Conservation (phyloP, 2,329 filamentous ascomycete species). For the Arthrobotrys musiformis region DNA sequence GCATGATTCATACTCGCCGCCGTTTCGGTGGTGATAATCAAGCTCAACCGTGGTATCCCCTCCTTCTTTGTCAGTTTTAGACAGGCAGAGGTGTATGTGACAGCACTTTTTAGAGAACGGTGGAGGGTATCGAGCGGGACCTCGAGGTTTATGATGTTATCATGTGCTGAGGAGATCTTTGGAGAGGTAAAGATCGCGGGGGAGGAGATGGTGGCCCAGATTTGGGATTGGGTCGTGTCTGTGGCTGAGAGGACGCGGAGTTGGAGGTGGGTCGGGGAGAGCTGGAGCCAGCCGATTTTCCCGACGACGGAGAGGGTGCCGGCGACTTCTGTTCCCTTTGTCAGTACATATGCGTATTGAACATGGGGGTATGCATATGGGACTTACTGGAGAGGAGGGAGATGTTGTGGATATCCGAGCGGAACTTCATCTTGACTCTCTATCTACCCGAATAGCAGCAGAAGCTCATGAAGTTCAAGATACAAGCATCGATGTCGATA, state of each 20-base stretch:
- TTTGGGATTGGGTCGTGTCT: slow-evolving; percentile 76
- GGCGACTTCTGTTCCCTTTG: slow-evolving; percentile 68
- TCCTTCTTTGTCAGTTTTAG: slow-evolving; percentile 89
- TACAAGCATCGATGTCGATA: background rate
- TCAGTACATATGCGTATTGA: slow-evolving; percentile 12
- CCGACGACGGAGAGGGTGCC: slow-evolving; percentile 72
- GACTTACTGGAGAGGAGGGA: slow-evolving; percentile 73
- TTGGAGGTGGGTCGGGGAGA: slow-evolving; percentile 85
- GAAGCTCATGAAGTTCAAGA: background rate
- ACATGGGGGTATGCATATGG: background rate
- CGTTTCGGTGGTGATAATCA: slow-evolving; percentile 86
- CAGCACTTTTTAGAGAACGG: slow-evolving; percentile 87
- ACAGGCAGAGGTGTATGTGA: slow-evolving; percentile 79
- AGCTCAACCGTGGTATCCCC: slow-evolving; percentile 78
- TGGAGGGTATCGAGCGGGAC: slow-evolving; percentile 87
- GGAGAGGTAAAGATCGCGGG: slow-evolving; percentile 84
- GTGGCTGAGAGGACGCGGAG: slow-evolving; percentile 92
- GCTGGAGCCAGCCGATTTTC: slow-evolving; percentile 75
- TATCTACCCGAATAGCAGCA: background rate
- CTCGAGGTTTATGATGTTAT: slow-evolving; percentile 96
- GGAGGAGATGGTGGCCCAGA: slow-evolving; percentile 79
- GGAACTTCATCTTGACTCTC: slow-evolving; percentile 71
- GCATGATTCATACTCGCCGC: slow-evolving; percentile 66
- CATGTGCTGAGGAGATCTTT: slow-evolving; percentile 80
- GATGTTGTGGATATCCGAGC: slow-evolving; percentile 74